phyloP scores from a whole-genome alignment of 2,329 filamentous ascomycete genomes.

The Gaeumannomyces tritici region DNA sequence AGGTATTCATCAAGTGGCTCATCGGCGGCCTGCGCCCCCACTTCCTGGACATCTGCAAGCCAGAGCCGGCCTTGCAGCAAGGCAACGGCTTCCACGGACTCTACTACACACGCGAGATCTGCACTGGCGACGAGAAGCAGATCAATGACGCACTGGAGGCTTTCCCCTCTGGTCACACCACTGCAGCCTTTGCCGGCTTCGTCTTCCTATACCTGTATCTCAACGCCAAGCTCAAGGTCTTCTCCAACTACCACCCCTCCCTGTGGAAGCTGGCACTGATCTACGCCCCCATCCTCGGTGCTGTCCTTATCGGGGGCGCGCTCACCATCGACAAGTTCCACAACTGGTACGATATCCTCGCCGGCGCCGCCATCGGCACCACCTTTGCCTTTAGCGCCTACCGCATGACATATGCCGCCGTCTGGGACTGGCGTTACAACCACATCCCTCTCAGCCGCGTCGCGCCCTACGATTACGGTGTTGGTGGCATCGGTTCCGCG shows the following conservation, averaged over 20 bases:
- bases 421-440: constrained; percentile 61
- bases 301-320: constrained; percentile 57
- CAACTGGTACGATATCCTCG: constrained; percentile 65
- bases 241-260: constrained; percentile 59
- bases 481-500: neutral
- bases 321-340: constrained; percentile 66
- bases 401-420: constrained; percentile 54
- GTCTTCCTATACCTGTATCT: constrained; percentile 64
- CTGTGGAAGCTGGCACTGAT: constrained; percentile 64
- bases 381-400: constrained; percentile 54
- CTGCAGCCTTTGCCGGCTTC: constrained; percentile 63
- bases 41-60: constrained; percentile 61
- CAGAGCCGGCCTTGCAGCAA: constrained; percentile 32
- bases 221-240: constrained; percentile 71
- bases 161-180: constrained; percentile 66
- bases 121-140: constrained; percentile 53
- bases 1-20: constrained; percentile 67
- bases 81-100: constrained; percentile 38
- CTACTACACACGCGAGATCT: constrained; percentile 62
- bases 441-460: constrained; percentile 51
- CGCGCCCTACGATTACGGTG: constrained; percentile 20
- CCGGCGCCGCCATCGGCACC: constrained; percentile 53
- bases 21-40: constrained; percentile 66
- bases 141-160: constrained; percentile 63
- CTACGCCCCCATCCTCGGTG: constrained; percentile 58